phyloP scores from a whole-genome alignment of 768 basidiomycete genomes.

The Kwoniella pini region DNA sequence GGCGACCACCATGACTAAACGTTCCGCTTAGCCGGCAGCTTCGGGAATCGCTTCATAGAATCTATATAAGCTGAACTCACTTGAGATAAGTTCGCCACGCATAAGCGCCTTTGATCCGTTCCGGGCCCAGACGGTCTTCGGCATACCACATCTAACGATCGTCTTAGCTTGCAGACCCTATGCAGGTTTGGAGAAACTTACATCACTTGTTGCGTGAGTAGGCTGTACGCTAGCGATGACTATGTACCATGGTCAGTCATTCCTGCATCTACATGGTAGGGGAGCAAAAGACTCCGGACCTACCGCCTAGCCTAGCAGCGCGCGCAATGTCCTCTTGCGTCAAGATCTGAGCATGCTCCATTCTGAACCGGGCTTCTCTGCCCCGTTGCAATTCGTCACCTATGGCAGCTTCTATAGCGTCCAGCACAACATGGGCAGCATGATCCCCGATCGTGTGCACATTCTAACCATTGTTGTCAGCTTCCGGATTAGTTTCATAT shows the following conservation, averaged over 20 bases:
- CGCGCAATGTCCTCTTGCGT: constrained; percentile 68
- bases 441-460: constrained; percentile 67
- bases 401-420: constrained; percentile 76
- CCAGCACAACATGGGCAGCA: constrained; percentile 77
- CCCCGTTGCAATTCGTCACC: constrained; percentile 17
- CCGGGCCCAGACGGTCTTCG: constrained; percentile 73
- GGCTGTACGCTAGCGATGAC: constrained; percentile 92
- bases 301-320: constrained; percentile 73
- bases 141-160: constrained; percentile 88
- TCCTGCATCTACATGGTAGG: no score
- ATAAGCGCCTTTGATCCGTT: constrained; percentile 83
- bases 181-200: constrained; percentile 13
- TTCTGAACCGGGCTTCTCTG: constrained; percentile 62
- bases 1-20: constrained; percentile 55
- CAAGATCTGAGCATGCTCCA: constrained; percentile 94
- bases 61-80: constrained; percentile 56
- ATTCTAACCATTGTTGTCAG: constrained; percentile 60
- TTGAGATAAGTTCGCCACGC: constrained; percentile 77
- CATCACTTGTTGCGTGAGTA: constrained; percentile 72
- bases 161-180: constrained; percentile 59
- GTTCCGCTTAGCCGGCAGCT: background rate
- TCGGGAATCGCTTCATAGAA: background rate
- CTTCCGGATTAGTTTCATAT: background rate
- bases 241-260: constrained; percentile 51
- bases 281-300: no score